Conservation (phyloP, 805 yeast genomes). For the Lachancea thermotolerans region DNA sequence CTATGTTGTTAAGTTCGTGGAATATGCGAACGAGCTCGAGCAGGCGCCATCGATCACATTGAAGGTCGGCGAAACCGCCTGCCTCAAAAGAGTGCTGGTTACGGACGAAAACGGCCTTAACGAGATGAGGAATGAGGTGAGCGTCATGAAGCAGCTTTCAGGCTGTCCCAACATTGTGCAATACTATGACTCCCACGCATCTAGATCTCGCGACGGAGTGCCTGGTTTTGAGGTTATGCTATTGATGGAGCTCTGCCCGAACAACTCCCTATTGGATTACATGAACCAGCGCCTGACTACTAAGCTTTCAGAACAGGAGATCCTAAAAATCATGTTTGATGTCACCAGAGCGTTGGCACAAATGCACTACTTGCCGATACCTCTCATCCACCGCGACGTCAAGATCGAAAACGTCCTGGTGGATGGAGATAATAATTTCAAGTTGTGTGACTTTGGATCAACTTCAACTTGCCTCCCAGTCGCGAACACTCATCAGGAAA, state of each 20-base stretch:
- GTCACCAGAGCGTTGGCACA: slow-evolving; percentile 70
- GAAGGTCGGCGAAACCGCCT: slow-evolving; percentile 46
- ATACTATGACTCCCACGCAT: slow-evolving; percentile 73
- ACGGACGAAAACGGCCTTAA: slow-evolving; percentile 63
- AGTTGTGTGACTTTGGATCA: slow-evolving; percentile 92
- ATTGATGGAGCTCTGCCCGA: slow-evolving; percentile 89
- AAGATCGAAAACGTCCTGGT: slow-evolving; percentile 92
- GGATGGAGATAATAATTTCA: slow-evolving; percentile 60
- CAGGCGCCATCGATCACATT: slow-evolving; percentile 5
- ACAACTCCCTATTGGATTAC: slow-evolving; percentile 77
- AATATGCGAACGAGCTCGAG: slow-evolving; percentile 22
- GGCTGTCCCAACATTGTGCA: slow-evolving; percentile 54
- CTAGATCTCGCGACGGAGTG: slow-evolving; percentile 36
- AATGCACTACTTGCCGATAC: slow-evolving; percentile 68
- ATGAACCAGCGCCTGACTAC: slow-evolving; percentile 83
- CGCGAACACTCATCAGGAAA: slow-evolving; percentile 68
- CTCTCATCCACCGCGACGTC: slow-evolving; percentile 84
- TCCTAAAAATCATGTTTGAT: slow-evolving; percentile 77
- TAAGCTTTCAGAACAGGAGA: slow-evolving; percentile 69
- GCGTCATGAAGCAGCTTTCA: slow-evolving; percentile 61
- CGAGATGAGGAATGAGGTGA: slow-evolving; percentile 66
- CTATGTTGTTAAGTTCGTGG: slow-evolving; percentile 51
- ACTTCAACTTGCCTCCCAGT: slow-evolving; percentile 47
- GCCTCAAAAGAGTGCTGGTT: slow-evolving; percentile 68
- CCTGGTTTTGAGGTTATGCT: slow-evolving; percentile 77